Evolutionary conservation across 1,139 yeast genomes (phyloP).

Genomic region (Eremothecium sinecaudum): DNA sequence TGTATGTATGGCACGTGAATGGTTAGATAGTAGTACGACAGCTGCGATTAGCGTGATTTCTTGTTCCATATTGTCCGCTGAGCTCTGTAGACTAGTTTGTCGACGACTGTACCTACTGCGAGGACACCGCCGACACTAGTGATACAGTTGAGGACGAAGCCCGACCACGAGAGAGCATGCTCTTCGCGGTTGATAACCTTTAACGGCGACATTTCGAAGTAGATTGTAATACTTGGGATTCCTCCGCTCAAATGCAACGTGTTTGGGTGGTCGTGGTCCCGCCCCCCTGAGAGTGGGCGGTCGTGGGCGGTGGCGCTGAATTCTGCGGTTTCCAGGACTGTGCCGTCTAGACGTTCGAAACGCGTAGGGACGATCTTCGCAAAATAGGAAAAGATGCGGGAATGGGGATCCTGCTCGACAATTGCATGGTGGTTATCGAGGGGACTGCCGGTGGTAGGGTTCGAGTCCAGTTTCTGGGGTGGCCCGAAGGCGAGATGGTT

Average conservation of each 20-base stretch:
- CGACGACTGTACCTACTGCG: conserved; percentile 84
- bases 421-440: conserved; percentile 44
- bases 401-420: conserved; percentile 48
- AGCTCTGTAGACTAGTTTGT: conserved; percentile 83
- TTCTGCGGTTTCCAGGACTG: conserved; percentile 68
- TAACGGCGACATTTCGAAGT: conserved; percentile 87
- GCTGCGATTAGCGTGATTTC: conserved; percentile 38
- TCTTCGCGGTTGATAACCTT: conserved; percentile 81
- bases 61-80: conserved; percentile 70
- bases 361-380: conserved; percentile 87
- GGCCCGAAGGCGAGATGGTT: conserved; percentile 81
- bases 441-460: conserved; percentile 38
- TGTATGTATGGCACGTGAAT: too few species aligned
- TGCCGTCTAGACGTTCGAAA: conserved; percentile 53
- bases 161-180: conserved; percentile 72
- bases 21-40: too few species aligned
- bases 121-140: conserved; percentile 90
- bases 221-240: conserved; percentile 77
- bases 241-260: conserved; percentile 83
- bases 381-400: conserved; percentile 55
- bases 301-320: conserved; percentile 87
- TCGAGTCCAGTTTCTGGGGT: conserved; percentile 33
- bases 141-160: conserved; percentile 74
- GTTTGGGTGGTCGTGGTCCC: conserved; percentile 83
- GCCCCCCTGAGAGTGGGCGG: conserved; percentile 76